Conservation (phyloP, 495 filamentous ascomycete genomes). For the Penicillium ochrochloron region DNA sequence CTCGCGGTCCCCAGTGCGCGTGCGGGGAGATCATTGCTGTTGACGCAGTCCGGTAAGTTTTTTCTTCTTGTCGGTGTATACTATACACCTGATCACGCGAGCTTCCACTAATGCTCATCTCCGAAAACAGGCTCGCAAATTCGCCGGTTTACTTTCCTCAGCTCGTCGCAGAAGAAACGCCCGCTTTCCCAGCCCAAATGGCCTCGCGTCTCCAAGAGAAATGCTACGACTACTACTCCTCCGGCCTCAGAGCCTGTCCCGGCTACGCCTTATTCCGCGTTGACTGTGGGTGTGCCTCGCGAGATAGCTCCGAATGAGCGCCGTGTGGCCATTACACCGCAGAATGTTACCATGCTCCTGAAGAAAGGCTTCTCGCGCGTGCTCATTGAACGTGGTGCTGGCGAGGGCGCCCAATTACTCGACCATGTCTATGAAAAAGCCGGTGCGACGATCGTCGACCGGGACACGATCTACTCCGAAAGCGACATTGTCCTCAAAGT, state of each 20-base stretch:
- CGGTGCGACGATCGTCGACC: constrained; percentile 72
- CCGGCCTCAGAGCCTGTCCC: constrained; percentile 56
- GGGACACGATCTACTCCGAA: constrained; percentile 63
- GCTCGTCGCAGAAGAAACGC: constrained; percentile 16
- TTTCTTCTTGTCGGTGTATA: background rate
- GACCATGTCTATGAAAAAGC: constrained; percentile 73
- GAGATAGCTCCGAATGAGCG: constrained; percentile 74
- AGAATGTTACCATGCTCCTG: constrained; percentile 73
- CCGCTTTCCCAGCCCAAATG: constrained; percentile 20
- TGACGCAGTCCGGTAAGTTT: constrained; percentile 34
- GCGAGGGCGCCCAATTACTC: constrained; percentile 70
- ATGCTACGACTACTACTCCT: constrained; percentile 29
- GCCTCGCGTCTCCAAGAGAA: constrained; percentile 28
- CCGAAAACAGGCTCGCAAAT: constrained; percentile 23
- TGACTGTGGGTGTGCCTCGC: constrained; percentile 72
- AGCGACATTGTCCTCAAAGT: constrained; percentile 82
- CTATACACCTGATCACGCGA: background rate
- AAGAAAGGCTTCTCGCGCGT: constrained; percentile 80
- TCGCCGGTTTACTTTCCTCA: constrained; percentile 17
- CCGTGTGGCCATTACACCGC: constrained; percentile 78
- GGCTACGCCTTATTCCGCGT: constrained; percentile 65
- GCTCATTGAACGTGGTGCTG: constrained; percentile 74
- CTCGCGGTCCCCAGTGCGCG: constrained; percentile 30
- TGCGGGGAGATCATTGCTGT: constrained; percentile 32
- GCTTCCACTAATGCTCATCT: constrained; percentile 16